Evolutionary conservation across 768 basidiomycete species (phyloP).

Genomic region (Chlorophyllum brunneum): DNA sequence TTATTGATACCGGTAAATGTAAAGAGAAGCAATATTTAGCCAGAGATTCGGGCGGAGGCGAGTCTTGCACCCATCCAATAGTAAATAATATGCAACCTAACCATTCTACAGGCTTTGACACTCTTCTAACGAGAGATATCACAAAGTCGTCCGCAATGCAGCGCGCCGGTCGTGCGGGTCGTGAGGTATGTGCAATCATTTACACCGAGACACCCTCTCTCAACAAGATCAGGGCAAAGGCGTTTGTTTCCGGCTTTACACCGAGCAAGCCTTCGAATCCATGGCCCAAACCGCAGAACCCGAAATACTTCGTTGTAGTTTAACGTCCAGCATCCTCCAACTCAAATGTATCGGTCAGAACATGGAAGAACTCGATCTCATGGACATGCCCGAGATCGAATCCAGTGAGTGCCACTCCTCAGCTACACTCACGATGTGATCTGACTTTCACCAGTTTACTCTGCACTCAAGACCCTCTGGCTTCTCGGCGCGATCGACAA

Average conservation of each 20-base stretch:
- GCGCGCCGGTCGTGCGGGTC: conserved; percentile 93
- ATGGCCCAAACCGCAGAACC: conserved; percentile 73
- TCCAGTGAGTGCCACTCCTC: conserved; percentile 49
- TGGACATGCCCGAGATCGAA: conserved; percentile 80
- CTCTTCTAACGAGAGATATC: conserved; percentile 76
- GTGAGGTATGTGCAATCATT: conserved; percentile 53
- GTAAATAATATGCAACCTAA: not conserved
- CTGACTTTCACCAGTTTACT: conserved; percentile 38
- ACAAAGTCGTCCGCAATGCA: conserved; percentile 91
- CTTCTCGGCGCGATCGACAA: conserved; percentile 76
- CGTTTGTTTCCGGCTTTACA: conserved; percentile 89
- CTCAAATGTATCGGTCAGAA: conserved; percentile 83
- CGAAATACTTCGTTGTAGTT: conserved; percentile 85
- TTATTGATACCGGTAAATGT: conserved; percentile 93
- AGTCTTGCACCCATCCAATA: not conserved
- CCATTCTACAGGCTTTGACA: conserved; percentile 72
- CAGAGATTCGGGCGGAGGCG: conserved; percentile 65
- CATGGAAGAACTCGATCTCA: conserved; percentile 76
- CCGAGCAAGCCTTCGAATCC: conserved; percentile 68
- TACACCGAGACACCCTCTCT: not conserved
- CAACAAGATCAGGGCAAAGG: conserved; percentile 59
- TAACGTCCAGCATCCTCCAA: conserved; percentile 81
- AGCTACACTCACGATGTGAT: not conserved
- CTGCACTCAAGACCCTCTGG: conserved; percentile 70
- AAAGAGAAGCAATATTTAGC: conserved; percentile 91